A percentile compares a stretch with the other conserved stretches of the same genome.
phyloP scores from a whole-genome alignment of 2,329 filamentous ascomycete species.

The Ophiostoma sp. region DNA sequence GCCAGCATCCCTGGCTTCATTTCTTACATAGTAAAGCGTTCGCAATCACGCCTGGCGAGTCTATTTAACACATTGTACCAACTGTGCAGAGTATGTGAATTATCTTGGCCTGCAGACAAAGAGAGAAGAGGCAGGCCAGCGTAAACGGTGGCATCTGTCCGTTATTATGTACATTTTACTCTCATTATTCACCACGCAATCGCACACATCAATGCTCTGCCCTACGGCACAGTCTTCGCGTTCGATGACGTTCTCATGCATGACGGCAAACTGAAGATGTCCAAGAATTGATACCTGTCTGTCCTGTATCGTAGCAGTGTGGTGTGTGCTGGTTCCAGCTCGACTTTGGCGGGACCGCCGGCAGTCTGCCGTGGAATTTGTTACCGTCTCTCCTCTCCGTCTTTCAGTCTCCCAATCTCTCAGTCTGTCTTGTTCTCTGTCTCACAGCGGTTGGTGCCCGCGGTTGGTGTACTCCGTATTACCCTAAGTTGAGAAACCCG shows the following conservation, averaged over 20 bases:
- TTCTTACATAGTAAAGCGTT: no score
- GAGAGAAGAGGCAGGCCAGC: background rate
- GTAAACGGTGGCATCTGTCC: no score
- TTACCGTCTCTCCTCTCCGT: no score
- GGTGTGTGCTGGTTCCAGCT: no score
- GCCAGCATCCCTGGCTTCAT: background rate
- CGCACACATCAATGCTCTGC: background rate
- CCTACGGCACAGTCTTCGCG: conserved; percentile 14
- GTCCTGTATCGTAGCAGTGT: background rate
- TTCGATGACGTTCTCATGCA: conserved; percentile 19
- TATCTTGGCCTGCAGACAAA: background rate
- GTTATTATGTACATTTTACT: no score
- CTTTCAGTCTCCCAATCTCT: no score
- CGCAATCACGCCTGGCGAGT: no score
- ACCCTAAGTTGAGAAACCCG: background rate
- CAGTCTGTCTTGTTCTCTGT: no score
- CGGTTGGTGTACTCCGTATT: background rate
- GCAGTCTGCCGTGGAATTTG: background rate
- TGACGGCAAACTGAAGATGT: background rate
- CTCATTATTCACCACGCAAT: background rate
- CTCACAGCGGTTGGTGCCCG: background rate
- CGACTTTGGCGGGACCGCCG: background rate
- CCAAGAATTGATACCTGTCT: background rate
- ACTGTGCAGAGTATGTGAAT: no score
- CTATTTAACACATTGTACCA: no score